A percentile compares a stretch with the other conserved stretches of the same genome.
Evolutionary conservation across 2,329 filamentous ascomycete species (phyloP).

Genomic region (Nigrospora oryzae): DNA sequence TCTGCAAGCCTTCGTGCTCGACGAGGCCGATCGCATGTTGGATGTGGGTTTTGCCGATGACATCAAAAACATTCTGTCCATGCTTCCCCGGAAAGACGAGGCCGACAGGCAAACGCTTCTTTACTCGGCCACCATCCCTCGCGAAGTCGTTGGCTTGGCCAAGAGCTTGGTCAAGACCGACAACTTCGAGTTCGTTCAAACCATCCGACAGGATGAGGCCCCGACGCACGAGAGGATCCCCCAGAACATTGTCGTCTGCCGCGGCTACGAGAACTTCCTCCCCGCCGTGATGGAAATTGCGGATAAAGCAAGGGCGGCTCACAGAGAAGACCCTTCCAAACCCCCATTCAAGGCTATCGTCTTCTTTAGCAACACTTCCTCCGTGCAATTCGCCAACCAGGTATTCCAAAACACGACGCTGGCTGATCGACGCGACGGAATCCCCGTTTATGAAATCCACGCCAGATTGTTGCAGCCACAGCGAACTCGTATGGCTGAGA

Average conservation of each 20-base stretch:
- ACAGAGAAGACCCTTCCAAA: constrained; percentile 24
- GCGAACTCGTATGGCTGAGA: constrained; percentile 62
- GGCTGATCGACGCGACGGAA: constrained; percentile 22
- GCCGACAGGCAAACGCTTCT: constrained; percentile 82
- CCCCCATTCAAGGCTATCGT: constrained; percentile 90
- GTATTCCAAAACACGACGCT: constrained; percentile 43
- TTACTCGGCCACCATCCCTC: constrained; percentile 89
- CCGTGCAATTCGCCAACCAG: constrained; percentile 56
- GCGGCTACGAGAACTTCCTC: constrained; percentile 65
- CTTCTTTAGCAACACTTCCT: constrained; percentile 74
- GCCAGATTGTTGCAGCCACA: constrained; percentile 62
- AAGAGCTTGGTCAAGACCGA: constrained; percentile 66
- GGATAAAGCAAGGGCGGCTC: constrained; percentile 45
- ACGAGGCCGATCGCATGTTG: constrained; percentile 97
- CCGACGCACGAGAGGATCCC: constrained; percentile 81
- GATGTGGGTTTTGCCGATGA: constrained; percentile 78
- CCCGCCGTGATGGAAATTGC: constrained; percentile 73
- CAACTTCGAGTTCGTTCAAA: constrained; percentile 84
- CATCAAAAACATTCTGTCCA: constrained; percentile 49
- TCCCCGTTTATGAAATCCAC: constrained; percentile 58
- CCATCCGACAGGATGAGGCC: constrained; percentile 71
- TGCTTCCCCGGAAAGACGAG: constrained; percentile 53
- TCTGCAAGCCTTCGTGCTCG: constrained; percentile 86
- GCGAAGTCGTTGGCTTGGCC: constrained; percentile 73
- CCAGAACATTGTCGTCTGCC: constrained; percentile 63